phyloP scores from a whole-genome alignment of 164 flowering plant genomes.

The Kalanchoe fedtschenkoi region DNA sequence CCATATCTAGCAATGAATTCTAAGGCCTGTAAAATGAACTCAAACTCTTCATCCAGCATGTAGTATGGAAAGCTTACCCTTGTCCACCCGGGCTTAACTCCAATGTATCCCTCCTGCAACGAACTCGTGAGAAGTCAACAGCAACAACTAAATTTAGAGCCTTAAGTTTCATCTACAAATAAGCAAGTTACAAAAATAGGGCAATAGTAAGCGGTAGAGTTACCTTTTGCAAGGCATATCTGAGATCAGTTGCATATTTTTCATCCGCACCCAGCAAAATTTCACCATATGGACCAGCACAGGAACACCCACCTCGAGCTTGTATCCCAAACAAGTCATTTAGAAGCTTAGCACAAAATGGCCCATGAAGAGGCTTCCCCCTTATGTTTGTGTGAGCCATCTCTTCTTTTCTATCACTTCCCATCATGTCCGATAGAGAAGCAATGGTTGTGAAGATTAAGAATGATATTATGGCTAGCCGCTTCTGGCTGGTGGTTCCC shows the following conservation, averaged over 20 bases:
- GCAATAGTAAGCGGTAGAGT: neutral
- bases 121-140: no score
- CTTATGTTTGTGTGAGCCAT: conserved; percentile 19
- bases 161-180: no score
- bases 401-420: neutral
- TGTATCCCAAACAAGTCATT: conserved; percentile 89
- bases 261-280: conserved; percentile 36
- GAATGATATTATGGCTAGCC: conserved; percentile 72
- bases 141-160: no score
- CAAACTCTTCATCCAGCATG: conserved; percentile 57
- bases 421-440: neutral
- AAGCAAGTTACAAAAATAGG: no score
- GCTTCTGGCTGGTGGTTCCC: conserved; percentile 40
- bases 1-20: conserved; percentile 66
- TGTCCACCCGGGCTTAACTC: conserved; percentile 88
- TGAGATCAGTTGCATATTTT: conserved; percentile 28
- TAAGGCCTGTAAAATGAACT: conserved; percentile 54
- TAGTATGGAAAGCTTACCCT: conserved; percentile 77
- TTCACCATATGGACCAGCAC: conserved; percentile 89
- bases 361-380: conserved; percentile 64
- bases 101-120: conserved; percentile 47
- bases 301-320: conserved; percentile 82
- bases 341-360: conserved; percentile 63
- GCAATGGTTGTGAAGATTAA: conserved; percentile 34
- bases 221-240: conserved; percentile 51